Base-by-base conservation (phyloP, 1,284 basidiomycete genomes). In the Puccinia novopanici region DNA sequence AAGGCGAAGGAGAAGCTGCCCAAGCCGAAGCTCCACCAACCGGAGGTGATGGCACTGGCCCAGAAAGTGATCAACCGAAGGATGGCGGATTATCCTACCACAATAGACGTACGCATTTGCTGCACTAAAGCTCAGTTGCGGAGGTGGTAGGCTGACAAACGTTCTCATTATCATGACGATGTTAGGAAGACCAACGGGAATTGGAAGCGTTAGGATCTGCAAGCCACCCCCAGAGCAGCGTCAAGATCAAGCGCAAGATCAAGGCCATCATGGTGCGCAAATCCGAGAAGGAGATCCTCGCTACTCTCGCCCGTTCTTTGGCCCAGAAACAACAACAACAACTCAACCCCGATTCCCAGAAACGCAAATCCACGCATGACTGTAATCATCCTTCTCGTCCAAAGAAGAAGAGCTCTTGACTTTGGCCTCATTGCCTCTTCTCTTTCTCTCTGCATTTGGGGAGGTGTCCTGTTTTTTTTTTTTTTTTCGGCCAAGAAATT, bases 241-340 rank as follows among this genome's bases (percentile, higher is more conserved):
- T n/a, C n/a, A 48, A 19, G 5, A 82, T 88, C 8, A 80, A 86
- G 30, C 90, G 90, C 81, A 89, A 88, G 83, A 87, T 88, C 80
- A 88, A 91, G 81, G 92, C 94, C 0, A 83, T 92, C 10, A 87
- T 92, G 57, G 92, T 95, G 4, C 89, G 93, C 54, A 84, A 92
- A 37, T 92, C 92, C 6, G 93, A 95, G 86, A 94, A 94, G 86
- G 87, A 89, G 37, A 90, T 94, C 27, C 83, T 95, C n/a, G n/a
- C n/a, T n/a, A n/a, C n/a, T n/a, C n/a, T n/a, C n/a, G n/a, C n/a
- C n/a, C n/a, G n/a, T n/a, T n/a, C n/a, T n/a, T n/a, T n/a, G n/a
- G n/a, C n/a, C n/a, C n/a, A n/a, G n/a, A n/a, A n/a, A n/a, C n/a
- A n/a, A n/a, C n/a, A n/a, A n/a, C n/a, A n/a, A n/a, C n/a, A n/a